Evolutionary conservation across 106 monocot genomes (phyloP).

Genomic region (Dendrobium nobile): DNA sequence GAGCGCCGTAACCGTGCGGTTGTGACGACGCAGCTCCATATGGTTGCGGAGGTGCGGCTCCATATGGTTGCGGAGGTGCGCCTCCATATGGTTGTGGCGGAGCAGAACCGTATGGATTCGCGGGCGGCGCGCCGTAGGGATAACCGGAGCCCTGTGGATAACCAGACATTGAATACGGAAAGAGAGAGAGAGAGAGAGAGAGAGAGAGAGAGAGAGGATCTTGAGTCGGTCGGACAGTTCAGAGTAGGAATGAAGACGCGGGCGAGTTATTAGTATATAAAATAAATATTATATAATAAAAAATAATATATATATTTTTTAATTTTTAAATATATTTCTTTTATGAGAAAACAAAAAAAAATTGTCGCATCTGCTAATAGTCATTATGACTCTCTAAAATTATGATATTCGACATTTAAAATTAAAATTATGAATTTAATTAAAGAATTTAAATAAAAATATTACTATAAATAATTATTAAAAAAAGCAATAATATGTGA

Average conservation of each 20-base stretch:
- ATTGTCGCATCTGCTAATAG: too few species aligned
- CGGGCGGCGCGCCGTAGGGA: conserved; percentile 13
- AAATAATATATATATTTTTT: too few species aligned
- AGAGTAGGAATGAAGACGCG: conserved; percentile 17
- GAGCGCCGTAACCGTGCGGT: not conserved
- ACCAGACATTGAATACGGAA: not conserved
- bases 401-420: too few species aligned
- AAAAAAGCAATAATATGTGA: too few species aligned
- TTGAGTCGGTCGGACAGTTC: not conserved
- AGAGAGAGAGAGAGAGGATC: not conserved
- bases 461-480: too few species aligned
- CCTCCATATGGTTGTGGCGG: conserved; percentile 1
- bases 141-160: conserved; percentile 11
- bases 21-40: not conserved
- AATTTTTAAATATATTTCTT: too few species aligned
- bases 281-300: too few species aligned
- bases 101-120: conserved; percentile 13
- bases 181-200: not conserved
- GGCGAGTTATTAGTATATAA: too few species aligned
- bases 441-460: too few species aligned
- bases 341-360: too few species aligned
- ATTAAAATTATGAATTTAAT: too few species aligned
- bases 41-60: not conserved
- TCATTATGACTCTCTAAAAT: too few species aligned
- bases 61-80: not conserved